Percentiles rank a stretch among this genome's conserved stretches.
phyloP scores from a whole-genome alignment of 129 eudicot species.

The Ambrosia trifida region DNA sequence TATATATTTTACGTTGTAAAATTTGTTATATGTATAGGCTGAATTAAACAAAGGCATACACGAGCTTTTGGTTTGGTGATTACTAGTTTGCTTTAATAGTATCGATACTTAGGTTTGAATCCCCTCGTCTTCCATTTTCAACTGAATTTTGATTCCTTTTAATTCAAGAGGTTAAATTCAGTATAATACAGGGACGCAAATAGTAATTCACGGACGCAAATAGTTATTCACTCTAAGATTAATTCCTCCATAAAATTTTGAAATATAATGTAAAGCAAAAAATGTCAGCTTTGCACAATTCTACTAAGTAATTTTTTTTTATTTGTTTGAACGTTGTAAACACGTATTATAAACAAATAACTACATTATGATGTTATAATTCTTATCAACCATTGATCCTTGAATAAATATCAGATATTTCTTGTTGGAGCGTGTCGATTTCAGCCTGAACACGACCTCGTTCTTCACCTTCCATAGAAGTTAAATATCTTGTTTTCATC shows the following conservation, averaged over 20 bases:
- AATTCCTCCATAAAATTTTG: not conserved
- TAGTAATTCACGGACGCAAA: too few relatives aligned
- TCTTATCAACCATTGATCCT: slow-evolving; percentile 7
- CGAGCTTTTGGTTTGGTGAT: too few relatives aligned
- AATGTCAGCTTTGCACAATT: not conserved
- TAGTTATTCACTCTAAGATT: too few relatives aligned
- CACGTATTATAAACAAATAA: not conserved
- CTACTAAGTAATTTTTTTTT: not conserved
- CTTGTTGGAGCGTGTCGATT: slow-evolving; percentile 34
- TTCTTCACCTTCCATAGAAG: slow-evolving; percentile 22
- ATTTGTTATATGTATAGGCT: too few relatives aligned
- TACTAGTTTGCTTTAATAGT: too few relatives aligned
- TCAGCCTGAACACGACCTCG: slow-evolving; percentile 38
- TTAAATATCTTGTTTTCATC: slow-evolving; percentile 19
- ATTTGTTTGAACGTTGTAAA: not conserved
- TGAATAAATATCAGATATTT: slow-evolving; percentile 30
- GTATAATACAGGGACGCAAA: too few relatives aligned
- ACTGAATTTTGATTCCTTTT: too few relatives aligned
- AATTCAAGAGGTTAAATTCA: too few relatives aligned
- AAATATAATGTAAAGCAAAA: not conserved
- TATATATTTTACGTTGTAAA: too few relatives aligned
- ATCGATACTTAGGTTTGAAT: too few relatives aligned
- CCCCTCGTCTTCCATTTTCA: too few relatives aligned
- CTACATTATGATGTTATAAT: slow-evolving; percentile 1
- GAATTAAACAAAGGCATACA: too few relatives aligned